Conservation (phyloP, 345 rosid genomes). For the Acer saccharum region DNA sequence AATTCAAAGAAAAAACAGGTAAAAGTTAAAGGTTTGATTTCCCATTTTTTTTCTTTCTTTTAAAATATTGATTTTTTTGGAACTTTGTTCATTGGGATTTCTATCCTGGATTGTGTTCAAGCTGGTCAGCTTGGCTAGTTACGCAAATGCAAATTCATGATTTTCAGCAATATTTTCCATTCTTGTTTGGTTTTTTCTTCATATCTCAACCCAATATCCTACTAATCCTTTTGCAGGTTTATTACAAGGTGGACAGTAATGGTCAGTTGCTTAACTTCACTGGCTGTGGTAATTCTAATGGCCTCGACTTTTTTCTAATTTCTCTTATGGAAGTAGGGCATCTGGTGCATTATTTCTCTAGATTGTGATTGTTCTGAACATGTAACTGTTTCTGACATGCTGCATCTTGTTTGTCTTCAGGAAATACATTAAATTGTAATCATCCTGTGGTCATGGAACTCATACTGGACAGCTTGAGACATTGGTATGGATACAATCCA, state of each 20-base stretch:
- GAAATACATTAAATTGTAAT: slow-evolving; percentile 89
- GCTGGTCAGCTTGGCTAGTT: slow-evolving; percentile 1
- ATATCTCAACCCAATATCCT: slow-evolving; percentile 3
- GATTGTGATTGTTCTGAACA: slow-evolving; percentile 7
- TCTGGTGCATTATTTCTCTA: slow-evolving; percentile 13
- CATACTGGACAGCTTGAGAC: slow-evolving; percentile 85
- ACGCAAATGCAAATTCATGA: not conserved
- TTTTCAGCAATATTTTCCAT: not conserved
- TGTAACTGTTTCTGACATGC: slow-evolving; percentile 14
- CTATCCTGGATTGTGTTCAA: not conserved
- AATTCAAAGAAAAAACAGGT: not conserved
- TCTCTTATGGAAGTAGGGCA: not conserved
- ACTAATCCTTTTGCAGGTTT: slow-evolving; percentile 55
- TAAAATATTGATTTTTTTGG: not conserved
- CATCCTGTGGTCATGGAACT: slow-evolving; percentile 93
- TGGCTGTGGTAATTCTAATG: slow-evolving; percentile 75
- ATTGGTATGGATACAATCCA: slow-evolving; percentile 61
- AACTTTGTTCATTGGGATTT: not conserved
- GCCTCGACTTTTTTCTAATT: slow-evolving; percentile 8
- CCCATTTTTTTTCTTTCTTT: not conserved
- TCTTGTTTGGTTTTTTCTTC: not conserved
- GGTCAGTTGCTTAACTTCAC: slow-evolving; percentile 74
- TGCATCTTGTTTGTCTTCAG: slow-evolving; percentile 46
- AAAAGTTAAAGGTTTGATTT: not conserved
- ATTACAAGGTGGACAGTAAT: slow-evolving; percentile 78